Percentiles rank a stretch among this genome's conserved stretches.
Evolutionary conservation across 345 rosid species (phyloP).

Genomic region (Eucalyptus paniculata): DNA sequence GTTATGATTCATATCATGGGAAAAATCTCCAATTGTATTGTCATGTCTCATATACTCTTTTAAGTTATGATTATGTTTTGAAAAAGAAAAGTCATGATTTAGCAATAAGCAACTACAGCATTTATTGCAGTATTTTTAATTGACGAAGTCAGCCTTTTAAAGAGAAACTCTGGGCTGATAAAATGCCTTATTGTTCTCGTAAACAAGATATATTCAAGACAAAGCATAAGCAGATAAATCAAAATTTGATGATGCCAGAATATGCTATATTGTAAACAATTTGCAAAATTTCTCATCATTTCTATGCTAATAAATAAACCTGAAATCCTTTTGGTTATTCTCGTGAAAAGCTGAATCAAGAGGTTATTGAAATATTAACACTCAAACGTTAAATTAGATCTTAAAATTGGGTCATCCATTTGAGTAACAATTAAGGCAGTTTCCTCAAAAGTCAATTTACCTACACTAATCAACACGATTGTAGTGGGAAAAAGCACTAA

Average conservation of each 20-base stretch:
- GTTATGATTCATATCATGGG: not conserved
- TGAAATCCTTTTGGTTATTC: not conserved
- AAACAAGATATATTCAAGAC: not conserved
- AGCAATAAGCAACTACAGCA: not conserved
- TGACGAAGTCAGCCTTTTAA: not conserved
- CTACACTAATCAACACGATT: not conserved
- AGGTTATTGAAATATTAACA: not conserved
- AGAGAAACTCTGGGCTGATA: not conserved
- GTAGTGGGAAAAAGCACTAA: not conserved
- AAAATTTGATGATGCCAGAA: not conserved
- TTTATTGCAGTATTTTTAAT: not conserved
- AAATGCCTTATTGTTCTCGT: not conserved
- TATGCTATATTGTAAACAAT: not conserved
- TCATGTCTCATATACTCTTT: not conserved
- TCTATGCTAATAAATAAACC: not conserved
- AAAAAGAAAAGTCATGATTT: not conserved
- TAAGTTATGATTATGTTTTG: not conserved
- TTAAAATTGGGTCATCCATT: not conserved
- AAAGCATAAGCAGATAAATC: not conserved
- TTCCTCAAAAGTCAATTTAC: not conserved
- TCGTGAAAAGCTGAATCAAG: not conserved
- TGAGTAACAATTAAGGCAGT: not conserved
- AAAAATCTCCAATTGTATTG: not conserved
- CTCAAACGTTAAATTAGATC: not conserved
- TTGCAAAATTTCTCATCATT: not conserved